Base-by-base conservation (phyloP, 1,139 yeast species). In the Hanseniaspora sp. region DNA sequence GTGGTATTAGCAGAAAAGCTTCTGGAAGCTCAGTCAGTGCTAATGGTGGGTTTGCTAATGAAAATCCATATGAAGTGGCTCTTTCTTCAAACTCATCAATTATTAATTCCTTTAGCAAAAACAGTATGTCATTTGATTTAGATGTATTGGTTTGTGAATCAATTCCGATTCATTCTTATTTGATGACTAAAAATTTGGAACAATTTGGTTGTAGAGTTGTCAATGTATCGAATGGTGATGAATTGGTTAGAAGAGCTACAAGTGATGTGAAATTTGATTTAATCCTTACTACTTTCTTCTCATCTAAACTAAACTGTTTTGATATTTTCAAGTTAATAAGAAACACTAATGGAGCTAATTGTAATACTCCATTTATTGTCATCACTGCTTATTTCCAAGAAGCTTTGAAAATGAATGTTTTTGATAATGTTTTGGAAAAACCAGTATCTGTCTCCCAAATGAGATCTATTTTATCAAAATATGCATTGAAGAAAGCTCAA, bases 131-230 rank as follows among this genome's bases (percentile, higher is more conserved):
- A 3, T 54, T 54, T 42, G 40, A 54, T 37, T 28, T 85, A 57
- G 94, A 86, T 65, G 81, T 87, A 3, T 70, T 90, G 51, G 74
- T 87, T 35, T 88, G 96, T 69, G 96, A 88, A 63, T 88, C 94
- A 3, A 86, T 86, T 58, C 92, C 96, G 0, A 83, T 83, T 53
- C 83, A 86, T 58, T 70, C 95, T 48, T 87, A 80, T 64, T 76
- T 86, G 12, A 76, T 83, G 44, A 77, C 80, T 49, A 78, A 76
- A 56, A 74, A 83, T 61, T 70, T 92, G 57, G 87, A 82, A 57
- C 74, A 76, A 55, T 67, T 83, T 37, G 95, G 95, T 0, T 87
- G 96, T 68, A 78, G 83, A 13, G 95, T 87, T 8, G 86, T 86
- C 7, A 74, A 87, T 1, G 86, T 86, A 7, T 73, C 81, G 0